Evolutionary conservation across 2,329 filamentous ascomycete genomes (phyloP).

Genomic region (Bimuria novae-zelandiae): DNA sequence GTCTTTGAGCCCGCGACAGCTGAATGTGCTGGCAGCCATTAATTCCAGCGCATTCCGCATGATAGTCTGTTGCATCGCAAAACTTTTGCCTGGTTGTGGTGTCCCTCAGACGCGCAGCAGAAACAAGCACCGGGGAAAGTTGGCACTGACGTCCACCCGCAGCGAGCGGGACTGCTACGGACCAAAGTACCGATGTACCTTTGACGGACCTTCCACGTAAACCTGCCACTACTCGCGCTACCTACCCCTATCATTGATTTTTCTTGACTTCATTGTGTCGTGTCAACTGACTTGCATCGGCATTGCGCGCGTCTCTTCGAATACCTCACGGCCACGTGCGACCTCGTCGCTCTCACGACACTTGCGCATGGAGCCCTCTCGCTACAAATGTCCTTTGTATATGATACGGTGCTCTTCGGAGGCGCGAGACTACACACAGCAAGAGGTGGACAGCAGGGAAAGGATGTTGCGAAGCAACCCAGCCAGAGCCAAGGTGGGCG

Average conservation of each 20-base stretch:
- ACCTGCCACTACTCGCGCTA: not conserved
- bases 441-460: slow-evolving; percentile 12
- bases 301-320: not conserved
- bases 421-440: slow-evolving; percentile 35
- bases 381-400: slow-evolving; percentile 44
- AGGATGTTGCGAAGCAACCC: slow-evolving; percentile 21
- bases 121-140: not conserved
- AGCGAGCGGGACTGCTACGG: not conserved
- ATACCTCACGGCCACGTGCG: slow-evolving; percentile 16
- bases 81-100: too few relatives aligned
- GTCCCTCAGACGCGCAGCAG: too few relatives aligned
- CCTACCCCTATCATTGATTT: not conserved
- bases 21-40: too few relatives aligned
- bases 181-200: not conserved
- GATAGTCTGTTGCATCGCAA: too few relatives aligned
- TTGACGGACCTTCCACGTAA: not conserved
- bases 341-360: slow-evolving; percentile 18
- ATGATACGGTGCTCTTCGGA: slow-evolving; percentile 40
- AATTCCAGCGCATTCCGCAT: too few relatives aligned
- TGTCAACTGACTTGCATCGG: not conserved
- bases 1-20: too few relatives aligned
- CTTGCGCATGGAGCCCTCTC: slow-evolving; percentile 40
- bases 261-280: not conserved
- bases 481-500: slow-evolving; percentile 39
- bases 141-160: not conserved